Evolutionary conservation across 2,329 filamentous ascomycete genomes (phyloP).

Genomic region (Sporothrix phasma): DNA sequence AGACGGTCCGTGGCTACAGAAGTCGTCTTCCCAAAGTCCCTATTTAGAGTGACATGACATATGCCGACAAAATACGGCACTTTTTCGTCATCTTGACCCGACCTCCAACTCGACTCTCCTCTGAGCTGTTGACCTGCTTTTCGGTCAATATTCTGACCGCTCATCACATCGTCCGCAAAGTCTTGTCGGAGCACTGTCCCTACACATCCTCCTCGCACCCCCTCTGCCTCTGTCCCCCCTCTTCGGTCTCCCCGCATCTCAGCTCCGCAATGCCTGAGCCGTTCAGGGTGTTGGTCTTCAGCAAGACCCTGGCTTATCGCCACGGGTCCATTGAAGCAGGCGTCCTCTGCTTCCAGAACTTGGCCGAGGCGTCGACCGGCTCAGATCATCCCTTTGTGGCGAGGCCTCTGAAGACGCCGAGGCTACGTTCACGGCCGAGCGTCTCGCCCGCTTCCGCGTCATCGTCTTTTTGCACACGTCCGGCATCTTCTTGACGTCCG

Average conservation of each 20-base stretch:
- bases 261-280: slow-evolving; percentile 7
- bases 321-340: slow-evolving; percentile 32
- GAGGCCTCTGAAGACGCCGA: slow-evolving; percentile 30
- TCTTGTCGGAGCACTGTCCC: too few relatives aligned
- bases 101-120: too few relatives aligned
- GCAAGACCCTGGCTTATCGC: slow-evolving; percentile 30
- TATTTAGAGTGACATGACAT: too few relatives aligned
- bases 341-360: slow-evolving; percentile 25
- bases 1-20: background rate
- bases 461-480: slow-evolving; percentile 32
- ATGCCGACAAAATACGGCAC: background rate
- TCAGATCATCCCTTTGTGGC: slow-evolving; percentile 24
- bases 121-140: background rate
- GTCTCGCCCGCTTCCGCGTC: slow-evolving; percentile 27
- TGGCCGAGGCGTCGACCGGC: slow-evolving; percentile 21
- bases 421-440: slow-evolving; percentile 23
- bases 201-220: too few relatives aligned
- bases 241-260: background rate
- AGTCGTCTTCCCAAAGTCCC: background rate
- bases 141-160: too few relatives aligned
- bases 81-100: too few relatives aligned
- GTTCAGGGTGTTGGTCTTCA: slow-evolving; percentile 31
- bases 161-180: background rate
- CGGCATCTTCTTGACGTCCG: slow-evolving; percentile 28
- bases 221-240: too few relatives aligned